A percentile compares a stretch with the other conserved stretches of the same genome.
Evolutionary conservation across 1,284 basidiomycete species (phyloP).

Genomic region (Fistulinella cinereoalba): DNA sequence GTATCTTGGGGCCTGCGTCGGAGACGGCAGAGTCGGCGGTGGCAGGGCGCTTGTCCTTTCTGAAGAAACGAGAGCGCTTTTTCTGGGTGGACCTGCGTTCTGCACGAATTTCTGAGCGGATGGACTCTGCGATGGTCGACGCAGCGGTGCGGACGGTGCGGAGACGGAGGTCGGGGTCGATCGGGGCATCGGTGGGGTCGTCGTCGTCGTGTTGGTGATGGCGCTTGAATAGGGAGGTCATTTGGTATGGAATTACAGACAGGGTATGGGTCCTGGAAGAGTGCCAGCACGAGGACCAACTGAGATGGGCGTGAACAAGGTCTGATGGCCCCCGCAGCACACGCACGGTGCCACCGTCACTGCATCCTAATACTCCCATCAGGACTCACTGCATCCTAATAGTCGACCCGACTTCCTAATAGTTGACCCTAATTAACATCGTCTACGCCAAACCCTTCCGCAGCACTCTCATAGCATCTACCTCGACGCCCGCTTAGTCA

Average conservation of each 20-base stretch:
- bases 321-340: no score
- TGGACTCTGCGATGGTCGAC: constrained; percentile 83
- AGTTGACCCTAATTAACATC: no score
- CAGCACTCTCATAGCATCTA: no score
- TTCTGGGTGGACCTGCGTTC: constrained; percentile 56
- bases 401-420: no score
- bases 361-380: no score
- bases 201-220: constrained; percentile 38
- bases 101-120: constrained; percentile 71
- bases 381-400: no score
- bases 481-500: no score
- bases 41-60: constrained; percentile 46
- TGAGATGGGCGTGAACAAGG: no score
- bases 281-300: neutral
- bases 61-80: constrained; percentile 61
- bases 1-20: constrained; percentile 34
- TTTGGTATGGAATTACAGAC: constrained; percentile 20
- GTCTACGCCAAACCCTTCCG: no score
- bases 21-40: constrained; percentile 31
- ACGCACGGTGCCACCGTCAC: no score
- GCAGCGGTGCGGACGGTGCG: constrained; percentile 87
- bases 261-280: constrained; percentile 8
- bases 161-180: constrained; percentile 83
- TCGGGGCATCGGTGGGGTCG: constrained; percentile 49
- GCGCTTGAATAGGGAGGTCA: constrained; percentile 34